Evolutionary conservation across 2,329 filamentous ascomycete species (phyloP).

Genomic region (Cladosporium oxysporum): DNA sequence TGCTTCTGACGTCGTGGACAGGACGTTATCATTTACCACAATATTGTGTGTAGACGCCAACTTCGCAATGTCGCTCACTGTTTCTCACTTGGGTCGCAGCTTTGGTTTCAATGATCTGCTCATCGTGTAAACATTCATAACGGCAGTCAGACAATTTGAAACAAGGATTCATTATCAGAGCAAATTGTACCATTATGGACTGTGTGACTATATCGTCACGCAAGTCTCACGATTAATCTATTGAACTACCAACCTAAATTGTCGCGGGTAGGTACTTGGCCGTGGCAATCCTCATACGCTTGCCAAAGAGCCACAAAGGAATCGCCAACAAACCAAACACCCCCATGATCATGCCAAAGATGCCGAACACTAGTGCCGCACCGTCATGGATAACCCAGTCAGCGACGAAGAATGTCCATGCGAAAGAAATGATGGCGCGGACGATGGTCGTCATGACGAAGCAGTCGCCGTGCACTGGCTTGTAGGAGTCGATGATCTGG

Average conservation of each 20-base stretch:
- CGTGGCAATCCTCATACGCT: conserved; percentile 45
- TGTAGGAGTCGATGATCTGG: conserved; percentile 55
- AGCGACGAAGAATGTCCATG: conserved; percentile 57
- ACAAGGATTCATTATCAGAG: neutral
- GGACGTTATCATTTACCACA: neutral
- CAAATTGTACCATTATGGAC: neutral
- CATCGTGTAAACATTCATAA: neutral
- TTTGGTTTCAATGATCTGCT: neutral
- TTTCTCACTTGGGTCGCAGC: neutral
- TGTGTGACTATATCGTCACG: neutral
- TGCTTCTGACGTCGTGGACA: neutral
- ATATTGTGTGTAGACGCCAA: neutral
- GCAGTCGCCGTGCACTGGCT: conserved; percentile 51
- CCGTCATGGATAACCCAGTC: conserved; percentile 50
- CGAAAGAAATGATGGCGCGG: conserved; percentile 53
- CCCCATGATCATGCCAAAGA: conserved; percentile 56
- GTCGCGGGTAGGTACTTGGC: conserved; percentile 28
- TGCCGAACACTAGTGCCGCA: conserved; percentile 52
- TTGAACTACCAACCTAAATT: neutral
- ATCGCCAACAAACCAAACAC: conserved; percentile 46
- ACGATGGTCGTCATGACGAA: conserved; percentile 56
- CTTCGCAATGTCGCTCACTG: neutral
- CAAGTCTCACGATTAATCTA: neutral
- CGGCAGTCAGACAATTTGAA: neutral
- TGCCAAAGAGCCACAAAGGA: conserved; percentile 43